phyloP scores from a whole-genome alignment of 257 asterid genomes.

The Echium plantagineum region DNA sequence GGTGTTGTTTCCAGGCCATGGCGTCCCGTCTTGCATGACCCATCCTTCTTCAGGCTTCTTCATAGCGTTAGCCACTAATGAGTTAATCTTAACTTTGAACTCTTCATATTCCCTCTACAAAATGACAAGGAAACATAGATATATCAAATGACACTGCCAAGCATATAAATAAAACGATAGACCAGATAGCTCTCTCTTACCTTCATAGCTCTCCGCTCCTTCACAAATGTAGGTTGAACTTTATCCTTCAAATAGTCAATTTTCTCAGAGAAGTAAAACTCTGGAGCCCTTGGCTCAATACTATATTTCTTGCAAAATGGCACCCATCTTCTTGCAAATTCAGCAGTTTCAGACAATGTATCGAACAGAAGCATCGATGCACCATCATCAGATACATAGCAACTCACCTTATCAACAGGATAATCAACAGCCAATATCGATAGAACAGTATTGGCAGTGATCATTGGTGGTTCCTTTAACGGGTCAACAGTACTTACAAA shows the following conservation, averaged over 20 bases:
- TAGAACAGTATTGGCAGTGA: conserved; percentile 72
- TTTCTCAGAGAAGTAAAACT: conserved; percentile 67
- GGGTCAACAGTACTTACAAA: conserved; percentile 76
- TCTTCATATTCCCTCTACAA: conserved; percentile 80
- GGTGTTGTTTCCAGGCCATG: conserved; percentile 85
- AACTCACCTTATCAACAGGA: conserved; percentile 66
- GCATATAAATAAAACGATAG: background rate
- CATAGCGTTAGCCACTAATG: conserved; percentile 71
- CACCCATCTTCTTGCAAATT: conserved; percentile 83
- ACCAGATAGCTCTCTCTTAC: conserved; percentile 16
- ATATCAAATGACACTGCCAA: background rate
- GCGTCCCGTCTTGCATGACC: conserved; percentile 88
- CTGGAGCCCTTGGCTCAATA: conserved; percentile 78
- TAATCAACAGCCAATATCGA: conserved; percentile 71
- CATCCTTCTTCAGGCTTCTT: conserved; percentile 91
- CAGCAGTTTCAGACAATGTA: conserved; percentile 58
- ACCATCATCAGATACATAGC: conserved; percentile 87
- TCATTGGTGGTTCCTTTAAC: conserved; percentile 76
- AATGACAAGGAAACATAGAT: conserved; percentile 1
- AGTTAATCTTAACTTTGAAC: conserved; percentile 67
- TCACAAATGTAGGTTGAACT: conserved; percentile 69
- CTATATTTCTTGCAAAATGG: conserved; percentile 70
- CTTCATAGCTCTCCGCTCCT: conserved; percentile 91
- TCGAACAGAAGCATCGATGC: conserved; percentile 87
- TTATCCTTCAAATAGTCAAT: conserved; percentile 75